These are phyloP conservation scores for Trichoderma brevicompactum DNA, from an alignment of 2,329 filamentous ascomycete genomes.

Conservation along the genomic window DNA sequence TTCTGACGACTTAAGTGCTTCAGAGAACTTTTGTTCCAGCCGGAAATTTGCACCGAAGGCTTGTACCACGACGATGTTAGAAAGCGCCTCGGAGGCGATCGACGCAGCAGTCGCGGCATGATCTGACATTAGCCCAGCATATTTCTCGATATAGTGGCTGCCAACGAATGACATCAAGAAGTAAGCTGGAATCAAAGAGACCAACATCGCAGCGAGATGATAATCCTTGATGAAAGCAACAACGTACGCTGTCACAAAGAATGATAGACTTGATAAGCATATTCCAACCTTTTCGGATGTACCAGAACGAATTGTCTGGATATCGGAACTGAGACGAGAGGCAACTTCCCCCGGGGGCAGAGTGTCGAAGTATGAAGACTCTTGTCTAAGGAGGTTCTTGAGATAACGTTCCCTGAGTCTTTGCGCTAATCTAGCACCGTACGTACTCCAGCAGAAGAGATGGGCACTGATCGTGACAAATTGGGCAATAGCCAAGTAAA, in stretches of 20 bases:
- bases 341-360: slow-evolving; percentile 60
- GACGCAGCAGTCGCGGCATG: slow-evolving; percentile 56
- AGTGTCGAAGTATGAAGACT: slow-evolving; percentile 61
- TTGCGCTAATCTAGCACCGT: slow-evolving; percentile 60
- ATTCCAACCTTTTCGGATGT: slow-evolving; percentile 68
- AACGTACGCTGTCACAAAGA: slow-evolving; percentile 65
- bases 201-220: slow-evolving; percentile 60
- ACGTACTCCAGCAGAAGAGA: slow-evolving; percentile 61
- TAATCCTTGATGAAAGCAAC: slow-evolving; percentile 65
- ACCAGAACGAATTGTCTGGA: slow-evolving; percentile 62
- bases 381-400: slow-evolving; percentile 57
- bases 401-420: slow-evolving; percentile 61
- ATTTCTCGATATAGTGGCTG: slow-evolving; percentile 54
- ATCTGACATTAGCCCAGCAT: slow-evolving; percentile 49
- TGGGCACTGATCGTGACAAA: slow-evolving; percentile 63
- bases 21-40: slow-evolving; percentile 53
- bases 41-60: slow-evolving; percentile 58
- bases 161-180: slow-evolving; percentile 58
- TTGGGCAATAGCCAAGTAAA: slow-evolving; percentile 63
- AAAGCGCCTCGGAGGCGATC: slow-evolving; percentile 60
- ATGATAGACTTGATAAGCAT: slow-evolving; percentile 59
- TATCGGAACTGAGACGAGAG: slow-evolving; percentile 61
- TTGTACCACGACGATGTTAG: slow-evolving; percentile 58
- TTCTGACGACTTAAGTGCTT: slow-evolving; percentile 52
- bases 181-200: slow-evolving; percentile 60